These are phyloP conservation scores for Penicillium steckii DNA, from an alignment of 495 filamentous ascomycete genomes.

Conservation along the genomic window DNA sequence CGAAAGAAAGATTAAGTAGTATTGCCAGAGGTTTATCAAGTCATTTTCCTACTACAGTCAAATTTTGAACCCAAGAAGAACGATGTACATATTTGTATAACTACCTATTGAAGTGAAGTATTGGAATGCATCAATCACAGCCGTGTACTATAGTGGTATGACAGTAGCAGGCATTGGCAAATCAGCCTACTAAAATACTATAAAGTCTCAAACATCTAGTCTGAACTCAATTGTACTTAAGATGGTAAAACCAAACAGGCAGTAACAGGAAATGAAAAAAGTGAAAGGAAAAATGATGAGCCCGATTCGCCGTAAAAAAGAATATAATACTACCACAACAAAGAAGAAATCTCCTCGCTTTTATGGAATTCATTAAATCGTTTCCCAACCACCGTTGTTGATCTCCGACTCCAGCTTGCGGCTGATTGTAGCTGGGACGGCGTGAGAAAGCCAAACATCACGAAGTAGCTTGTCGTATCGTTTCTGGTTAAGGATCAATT, in stretches of 20 bases:
- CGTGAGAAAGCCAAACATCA: constrained; percentile 83
- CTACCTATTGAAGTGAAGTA: too few relatives aligned
- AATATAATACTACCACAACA: neutral
- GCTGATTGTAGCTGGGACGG: constrained; percentile 83
- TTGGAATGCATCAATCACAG: too few relatives aligned
- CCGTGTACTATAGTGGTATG: too few relatives aligned
- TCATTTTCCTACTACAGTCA: neutral
- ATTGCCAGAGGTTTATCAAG: neutral
- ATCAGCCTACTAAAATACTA: too few relatives aligned
- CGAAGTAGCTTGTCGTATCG: constrained; percentile 86
- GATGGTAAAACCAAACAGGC: too few relatives aligned
- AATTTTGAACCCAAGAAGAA: too few relatives aligned
- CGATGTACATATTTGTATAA: too few relatives aligned
- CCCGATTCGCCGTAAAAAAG: neutral
- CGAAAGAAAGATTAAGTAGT: constrained; percentile 45
- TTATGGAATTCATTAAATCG: constrained; percentile 51
- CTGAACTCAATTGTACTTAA: too few relatives aligned
- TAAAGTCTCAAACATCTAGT: too few relatives aligned
- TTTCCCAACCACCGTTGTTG: constrained; percentile 97
- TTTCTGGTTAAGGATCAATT: constrained; percentile 88
- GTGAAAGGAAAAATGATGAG: neutral
- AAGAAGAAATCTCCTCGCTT: too few relatives aligned
- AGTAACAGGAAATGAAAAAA: too few relatives aligned
- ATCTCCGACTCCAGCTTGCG: constrained; percentile 90
- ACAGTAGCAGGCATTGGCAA: too few relatives aligned